These are phyloP conservation scores for Beauveria sp. DNA, from an alignment of 2,329 filamentous ascomycete species.

Conservation along the genomic window DNA sequence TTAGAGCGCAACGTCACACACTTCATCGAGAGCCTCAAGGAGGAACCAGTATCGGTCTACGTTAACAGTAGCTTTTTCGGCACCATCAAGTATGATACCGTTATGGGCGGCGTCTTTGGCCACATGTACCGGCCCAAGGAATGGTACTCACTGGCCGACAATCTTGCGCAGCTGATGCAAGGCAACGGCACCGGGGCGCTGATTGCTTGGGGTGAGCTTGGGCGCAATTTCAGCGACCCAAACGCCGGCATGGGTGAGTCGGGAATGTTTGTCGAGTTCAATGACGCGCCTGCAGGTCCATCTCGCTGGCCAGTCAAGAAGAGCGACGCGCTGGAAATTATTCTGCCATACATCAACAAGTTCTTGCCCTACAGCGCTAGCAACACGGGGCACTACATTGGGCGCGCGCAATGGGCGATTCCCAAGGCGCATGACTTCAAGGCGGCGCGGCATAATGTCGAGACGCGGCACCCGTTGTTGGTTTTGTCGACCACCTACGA, in stretches of 20 bases:
- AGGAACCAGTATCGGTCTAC: constrained; percentile 27
- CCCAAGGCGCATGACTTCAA: constrained; percentile 22
- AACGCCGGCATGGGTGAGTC: constrained; percentile 17
- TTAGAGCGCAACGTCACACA: constrained; percentile 25
- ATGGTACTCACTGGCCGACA: constrained; percentile 29
- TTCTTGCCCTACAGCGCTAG: constrained; percentile 21
- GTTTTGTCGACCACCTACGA: constrained; percentile 26
- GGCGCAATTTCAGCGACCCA: constrained; percentile 4
- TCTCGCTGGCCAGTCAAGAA: constrained; percentile 22
- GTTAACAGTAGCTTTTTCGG: constrained; percentile 34
- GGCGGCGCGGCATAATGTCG: constrained; percentile 22
- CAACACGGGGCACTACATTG: constrained; percentile 22
- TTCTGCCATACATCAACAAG: constrained; percentile 25
- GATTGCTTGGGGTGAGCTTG: constrained; percentile 18
- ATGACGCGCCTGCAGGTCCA: constrained; percentile 20
- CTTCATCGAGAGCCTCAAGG: constrained; percentile 25
- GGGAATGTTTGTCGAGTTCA: constrained; percentile 18
- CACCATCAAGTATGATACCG: constrained; percentile 26
- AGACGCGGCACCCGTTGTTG: constrained; percentile 25
- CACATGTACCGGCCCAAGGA: constrained; percentile 29
- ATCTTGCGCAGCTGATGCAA: constrained; percentile 26
- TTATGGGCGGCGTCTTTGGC: constrained; percentile 30
- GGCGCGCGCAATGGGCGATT: constrained; percentile 23
- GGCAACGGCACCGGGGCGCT: constrained; percentile 33
- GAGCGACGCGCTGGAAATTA: constrained; percentile 23